Evolutionary conservation across 148 eudicot species (phyloP).

Genomic region (Dianthus caryophyllus): DNA sequence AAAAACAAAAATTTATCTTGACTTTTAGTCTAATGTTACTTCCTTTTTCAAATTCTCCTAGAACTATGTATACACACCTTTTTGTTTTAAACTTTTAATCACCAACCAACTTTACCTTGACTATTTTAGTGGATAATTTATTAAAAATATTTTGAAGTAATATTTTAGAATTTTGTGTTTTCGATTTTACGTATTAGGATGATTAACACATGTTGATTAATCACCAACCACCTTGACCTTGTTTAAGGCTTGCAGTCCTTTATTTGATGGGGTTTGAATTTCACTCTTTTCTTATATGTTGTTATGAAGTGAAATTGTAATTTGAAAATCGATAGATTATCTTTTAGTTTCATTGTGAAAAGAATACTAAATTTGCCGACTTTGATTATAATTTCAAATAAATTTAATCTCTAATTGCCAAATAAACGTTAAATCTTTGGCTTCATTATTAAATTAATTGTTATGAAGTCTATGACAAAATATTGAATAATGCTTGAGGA

Average conservation of each 20-base stretch:
- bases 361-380: background rate
- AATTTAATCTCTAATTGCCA: background rate
- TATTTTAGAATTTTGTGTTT: background rate
- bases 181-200: too few relatives aligned
- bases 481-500: conserved; percentile 20
- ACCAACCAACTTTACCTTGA: conserved; percentile 6
- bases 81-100: too few relatives aligned
- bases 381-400: too few relatives aligned
- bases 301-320: too few relatives aligned
- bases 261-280: too few relatives aligned
- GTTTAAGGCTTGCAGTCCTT: too few relatives aligned
- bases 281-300: too few relatives aligned
- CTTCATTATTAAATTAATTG: background rate
- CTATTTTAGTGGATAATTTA: background rate
- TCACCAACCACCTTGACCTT: too few relatives aligned
- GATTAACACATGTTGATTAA: background rate
- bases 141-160: background rate
- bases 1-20: background rate
- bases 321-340: background rate
- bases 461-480: background rate
- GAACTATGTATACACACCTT: background rate
- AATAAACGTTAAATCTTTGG: background rate
- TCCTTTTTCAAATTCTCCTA: conserved; percentile 10
- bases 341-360: background rate
- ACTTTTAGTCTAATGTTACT: conserved; percentile 16